Percentiles rank a stretch among this genome's conserved stretches.
phyloP scores from a whole-genome alignment of 1,139 yeast genomes.

The Citeromyces siamensis region DNA sequence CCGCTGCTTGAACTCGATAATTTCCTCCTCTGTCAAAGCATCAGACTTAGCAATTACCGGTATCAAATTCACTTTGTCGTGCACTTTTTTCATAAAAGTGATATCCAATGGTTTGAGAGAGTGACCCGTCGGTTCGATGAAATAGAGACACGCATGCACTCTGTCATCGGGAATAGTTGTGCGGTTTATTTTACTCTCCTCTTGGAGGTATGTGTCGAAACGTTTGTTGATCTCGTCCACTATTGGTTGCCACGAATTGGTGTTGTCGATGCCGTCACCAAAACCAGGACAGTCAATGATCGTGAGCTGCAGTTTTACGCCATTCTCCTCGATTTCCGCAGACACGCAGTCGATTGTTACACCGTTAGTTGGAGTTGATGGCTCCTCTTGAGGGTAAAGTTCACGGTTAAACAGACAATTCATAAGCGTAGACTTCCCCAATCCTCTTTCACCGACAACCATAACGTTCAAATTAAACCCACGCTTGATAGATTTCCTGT shows the following conservation, averaged over 20 bases:
- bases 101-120: constrained; percentile 83
- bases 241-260: constrained; percentile 88
- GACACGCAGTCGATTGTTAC: constrained; percentile 59
- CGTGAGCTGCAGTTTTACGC: constrained; percentile 75
- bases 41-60: constrained; percentile 96
- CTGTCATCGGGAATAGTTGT: constrained; percentile 60
- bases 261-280: constrained; percentile 84
- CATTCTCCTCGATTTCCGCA: constrained; percentile 83
- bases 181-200: constrained; percentile 80
- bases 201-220: constrained; percentile 80
- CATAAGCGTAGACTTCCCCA: constrained; percentile 88
- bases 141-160: constrained; percentile 78
- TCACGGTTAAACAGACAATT: constrained; percentile 84
- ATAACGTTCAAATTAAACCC: constrained; percentile 88
- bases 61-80: constrained; percentile 83
- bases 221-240: constrained; percentile 81
- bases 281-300: constrained; percentile 91
- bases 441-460: constrained; percentile 87
- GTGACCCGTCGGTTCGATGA: constrained; percentile 97
- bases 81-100: constrained; percentile 78
- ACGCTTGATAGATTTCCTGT: constrained; percentile 82
- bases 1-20: constrained; percentile 57
- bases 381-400: constrained; percentile 30
- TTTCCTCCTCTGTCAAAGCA: constrained; percentile 83
- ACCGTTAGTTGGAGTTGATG: constrained; percentile 21